Base-by-base conservation (phyloP, 306 rosid species). In the Phaseolus lunatus region DNA sequence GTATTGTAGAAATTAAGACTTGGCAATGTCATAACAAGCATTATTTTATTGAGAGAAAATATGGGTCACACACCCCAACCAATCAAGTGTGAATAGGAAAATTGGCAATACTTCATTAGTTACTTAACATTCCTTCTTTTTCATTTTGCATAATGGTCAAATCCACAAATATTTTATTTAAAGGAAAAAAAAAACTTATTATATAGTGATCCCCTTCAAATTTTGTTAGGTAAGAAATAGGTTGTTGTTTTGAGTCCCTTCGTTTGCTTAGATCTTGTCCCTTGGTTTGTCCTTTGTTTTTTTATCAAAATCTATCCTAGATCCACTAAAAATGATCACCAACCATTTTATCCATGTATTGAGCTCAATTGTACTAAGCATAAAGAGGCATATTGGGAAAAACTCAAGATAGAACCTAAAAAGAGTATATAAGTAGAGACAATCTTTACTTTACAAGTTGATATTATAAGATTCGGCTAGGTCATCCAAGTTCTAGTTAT, bases 31-130 rank as follows among this genome's bases (percentile, higher is more conserved):
- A 10, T 44, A 41, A 65, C 22, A 43, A 53, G 23, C 44, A 70
- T 54, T 78, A 35, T 50, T 47, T 49, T 13, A 31, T 31, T 61
- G 49, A 39, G n/a, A 69, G 67, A 43, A 65, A 39, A 33, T 8
- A 7, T 70, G 43, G 19, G 7, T 76, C 77, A 61, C 10, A 13
- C n/a, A 52, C 37, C 81, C 50, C 48, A 48, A 61, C 63, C 43
- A 69, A 62, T 2, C 24, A 70, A 69, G 74, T 43, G 31, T 61
- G 29, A 62, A 22, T 67, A 41, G 11, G 52, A 41, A 50, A 49
- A 49, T 49, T 26, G 65, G 22, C 20, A 19, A 23, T 29, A 75
- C 29, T 16, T 70, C 66, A 24, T 59, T 65, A 64, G 12, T 39
- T 27, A 39, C 63, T 70, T 15, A 20, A 9, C 26, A 20, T 24